Evolutionary conservation across 345 rosid species (phyloP), one percentile per base, ranked within the genome.

Genomic region (Adansonia digitata): DNA sequence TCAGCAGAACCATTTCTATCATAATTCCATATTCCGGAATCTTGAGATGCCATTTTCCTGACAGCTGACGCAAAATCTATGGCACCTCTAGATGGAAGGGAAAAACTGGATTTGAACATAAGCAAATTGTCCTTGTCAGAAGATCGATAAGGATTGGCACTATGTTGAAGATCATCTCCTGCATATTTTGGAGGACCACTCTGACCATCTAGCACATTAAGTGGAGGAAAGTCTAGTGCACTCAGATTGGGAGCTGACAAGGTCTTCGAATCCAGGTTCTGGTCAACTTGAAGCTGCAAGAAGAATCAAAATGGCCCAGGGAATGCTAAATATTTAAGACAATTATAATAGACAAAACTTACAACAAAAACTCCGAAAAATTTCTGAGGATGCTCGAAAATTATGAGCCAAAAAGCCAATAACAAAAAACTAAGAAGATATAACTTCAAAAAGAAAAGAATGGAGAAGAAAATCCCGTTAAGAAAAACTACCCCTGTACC

Each of bases 51-150:
- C 84, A 89, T 74, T 83, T 96, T 96, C 88, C 89, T 87, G 82
- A 92, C 99, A 68, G 97, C 97, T 72, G 99, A 88, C 62, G 94
- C 97, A 78, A 90, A 96, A 86, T 96, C 97, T 59, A 76, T 60
- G 5, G 97, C 80, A 66, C 90, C 91, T 77, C 89, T 82, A 63
- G 88, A 82, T 71, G 88, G 83, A 71, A 78, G 71, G 7, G 92
- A 82, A 31, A 93, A 68, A 76, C 85, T 83, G 2, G 92, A 73
- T 82, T 93, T 90, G 83, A 93, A 92, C 84, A 89, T 76, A 71
- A 91, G 90, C 81, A 86, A 27, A 82, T 84, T 90, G 18, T 91
- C 94, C 82, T 93, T 90, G 78, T 87, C 97, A 74, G 88, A 68
- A 62, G 91, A 75, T 78, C 81, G 89, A 82, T 84, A 91, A 52